Percentiles rank a stretch among this genome's conserved stretches.
These are phyloP conservation scores for Pelargonium citronellum DNA, from an alignment of 441 rosid genomes.

Conservation along the genomic window DNA sequence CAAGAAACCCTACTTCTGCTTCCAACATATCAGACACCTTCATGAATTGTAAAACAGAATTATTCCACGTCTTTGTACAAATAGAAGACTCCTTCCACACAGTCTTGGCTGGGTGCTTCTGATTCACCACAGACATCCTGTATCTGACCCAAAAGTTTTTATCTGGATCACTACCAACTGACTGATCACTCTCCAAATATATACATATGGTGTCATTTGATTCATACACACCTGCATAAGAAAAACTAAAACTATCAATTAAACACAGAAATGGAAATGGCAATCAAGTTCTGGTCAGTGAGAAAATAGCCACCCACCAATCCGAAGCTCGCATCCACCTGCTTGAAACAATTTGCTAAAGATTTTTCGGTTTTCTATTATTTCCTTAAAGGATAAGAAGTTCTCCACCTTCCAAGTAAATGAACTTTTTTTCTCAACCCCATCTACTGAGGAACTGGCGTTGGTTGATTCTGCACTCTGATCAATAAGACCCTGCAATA, in stretches of 20 bases:
- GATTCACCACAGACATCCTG: constrained; percentile 96
- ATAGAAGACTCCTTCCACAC: constrained; percentile 99
- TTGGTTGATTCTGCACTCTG: constrained; percentile 46
- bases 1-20: constrained; percentile 96
- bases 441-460: constrained; percentile 31
- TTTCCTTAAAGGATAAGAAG: constrained; percentile 87
- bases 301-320: constrained; percentile 53
- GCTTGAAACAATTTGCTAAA: constrained; percentile 98
- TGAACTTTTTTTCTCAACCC: constrained; percentile 62
- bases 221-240: constrained; percentile 89
- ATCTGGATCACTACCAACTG: constrained; percentile 81
- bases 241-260: constrained; percentile 31
- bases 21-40: constrained; percentile 98
- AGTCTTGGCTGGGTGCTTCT: constrained; percentile 82
- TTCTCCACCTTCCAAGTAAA: constrained; percentile 99
- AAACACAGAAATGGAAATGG: constrained; percentile 21
- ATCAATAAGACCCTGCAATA: constrained; percentile 59
- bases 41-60: constrained; percentile 97
- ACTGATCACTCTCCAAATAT: constrained; percentile 96
- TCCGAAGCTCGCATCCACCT: constrained; percentile 98
- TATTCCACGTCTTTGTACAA: constrained; percentile 99
- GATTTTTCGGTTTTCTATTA: constrained; percentile 94
- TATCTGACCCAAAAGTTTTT: constrained; percentile 99
- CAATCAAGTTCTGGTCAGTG: constrained; percentile 20
- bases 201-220: constrained; percentile 97